Conservation (phyloP, 495 filamentous ascomycete species). For the Trichocladium uniseriatum region DNA sequence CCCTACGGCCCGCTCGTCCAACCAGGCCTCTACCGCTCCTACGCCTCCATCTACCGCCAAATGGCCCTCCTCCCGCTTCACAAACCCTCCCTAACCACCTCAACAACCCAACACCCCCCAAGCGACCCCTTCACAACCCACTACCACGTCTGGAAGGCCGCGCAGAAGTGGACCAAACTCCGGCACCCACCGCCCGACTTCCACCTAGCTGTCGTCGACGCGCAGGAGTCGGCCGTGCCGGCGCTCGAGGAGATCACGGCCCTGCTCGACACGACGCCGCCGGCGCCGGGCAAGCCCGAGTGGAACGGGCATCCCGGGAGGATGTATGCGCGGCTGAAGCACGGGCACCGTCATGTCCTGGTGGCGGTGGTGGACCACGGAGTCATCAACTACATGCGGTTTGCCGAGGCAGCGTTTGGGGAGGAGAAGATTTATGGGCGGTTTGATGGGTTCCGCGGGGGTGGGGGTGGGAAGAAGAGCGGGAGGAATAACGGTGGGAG, state of each 20-base stretch:
- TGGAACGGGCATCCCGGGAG: conserved; percentile 35
- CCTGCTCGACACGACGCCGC: conserved; percentile 59
- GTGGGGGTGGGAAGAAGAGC: conserved; percentile 31
- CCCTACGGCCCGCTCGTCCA: conserved; percentile 60
- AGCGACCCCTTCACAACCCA: conserved; percentile 57
- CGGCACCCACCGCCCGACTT: conserved; percentile 72
- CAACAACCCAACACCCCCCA: conserved; percentile 9
- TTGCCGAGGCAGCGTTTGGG: conserved; percentile 71
- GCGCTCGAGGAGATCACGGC: conserved; percentile 58
- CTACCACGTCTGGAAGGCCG: conserved; percentile 69
- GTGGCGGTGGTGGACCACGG: conserved; percentile 85
- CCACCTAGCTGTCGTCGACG: conserved; percentile 67
- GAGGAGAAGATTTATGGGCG: conserved; percentile 60
- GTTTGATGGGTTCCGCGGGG: conserved; percentile 32
- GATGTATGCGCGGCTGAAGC: conserved; percentile 61
- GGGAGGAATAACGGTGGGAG: conserved; percentile 30
- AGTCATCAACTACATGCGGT: conserved; percentile 73
- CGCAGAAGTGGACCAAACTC: conserved; percentile 59
- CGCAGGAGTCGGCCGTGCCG: conserved; percentile 60
- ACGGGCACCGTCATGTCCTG: conserved; percentile 76
- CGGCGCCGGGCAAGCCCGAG: conserved; percentile 47
- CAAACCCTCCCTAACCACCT: conserved; percentile 32
- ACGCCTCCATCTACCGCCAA: conserved; percentile 65
- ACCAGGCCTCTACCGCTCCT: conserved; percentile 70
- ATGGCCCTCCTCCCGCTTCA: conserved; percentile 68